Conservation (phyloP, 129 eudicot species). For the Smallanthus sonchifolius region DNA sequence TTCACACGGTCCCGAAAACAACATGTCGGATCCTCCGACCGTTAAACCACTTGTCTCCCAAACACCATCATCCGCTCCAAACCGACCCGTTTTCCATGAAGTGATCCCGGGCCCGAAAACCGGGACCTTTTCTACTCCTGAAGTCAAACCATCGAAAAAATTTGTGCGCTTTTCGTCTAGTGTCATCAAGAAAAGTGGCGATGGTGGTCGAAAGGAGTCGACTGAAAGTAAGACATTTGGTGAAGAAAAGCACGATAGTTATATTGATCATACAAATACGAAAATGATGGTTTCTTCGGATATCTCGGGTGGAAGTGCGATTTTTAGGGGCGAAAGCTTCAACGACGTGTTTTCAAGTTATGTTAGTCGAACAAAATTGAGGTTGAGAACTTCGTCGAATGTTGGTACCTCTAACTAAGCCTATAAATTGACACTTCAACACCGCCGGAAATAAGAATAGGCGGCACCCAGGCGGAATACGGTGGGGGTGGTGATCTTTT, state of each 20-base stretch:
- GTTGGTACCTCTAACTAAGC: constrained; percentile 1
- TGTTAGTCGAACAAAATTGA: constrained; percentile 43
- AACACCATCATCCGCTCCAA: background rate
- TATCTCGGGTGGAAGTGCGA: constrained; percentile 2
- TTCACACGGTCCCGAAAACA: constrained; percentile 16
- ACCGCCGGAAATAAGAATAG: background rate
- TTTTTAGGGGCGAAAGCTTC: constrained; percentile 50
- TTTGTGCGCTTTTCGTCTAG: constrained; percentile 26
- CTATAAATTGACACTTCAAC: background rate
- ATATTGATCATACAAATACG: constrained; percentile 40
- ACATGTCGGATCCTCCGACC: constrained; percentile 15
- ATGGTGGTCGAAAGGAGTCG: constrained; percentile 8
- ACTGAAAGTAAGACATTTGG: constrained; percentile 8
- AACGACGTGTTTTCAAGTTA: constrained; percentile 54
- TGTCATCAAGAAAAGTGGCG: constrained; percentile 13
- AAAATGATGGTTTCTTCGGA: constrained; percentile 38
- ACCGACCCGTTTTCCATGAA: background rate
- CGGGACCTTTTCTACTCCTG: constrained; percentile 15
- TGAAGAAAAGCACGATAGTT: constrained; percentile 29
- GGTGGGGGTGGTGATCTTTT: too few relatives aligned
- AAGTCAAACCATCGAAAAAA: constrained; percentile 19
- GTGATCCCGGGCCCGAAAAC: background rate
- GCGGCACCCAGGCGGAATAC: background rate
- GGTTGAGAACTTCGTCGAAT: constrained; percentile 35
- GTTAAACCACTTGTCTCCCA: constrained; percentile 4